These are phyloP conservation scores for Lagenaria siceraria DNA, from an alignment of 306 rosid genomes.

Conservation along the genomic window DNA sequence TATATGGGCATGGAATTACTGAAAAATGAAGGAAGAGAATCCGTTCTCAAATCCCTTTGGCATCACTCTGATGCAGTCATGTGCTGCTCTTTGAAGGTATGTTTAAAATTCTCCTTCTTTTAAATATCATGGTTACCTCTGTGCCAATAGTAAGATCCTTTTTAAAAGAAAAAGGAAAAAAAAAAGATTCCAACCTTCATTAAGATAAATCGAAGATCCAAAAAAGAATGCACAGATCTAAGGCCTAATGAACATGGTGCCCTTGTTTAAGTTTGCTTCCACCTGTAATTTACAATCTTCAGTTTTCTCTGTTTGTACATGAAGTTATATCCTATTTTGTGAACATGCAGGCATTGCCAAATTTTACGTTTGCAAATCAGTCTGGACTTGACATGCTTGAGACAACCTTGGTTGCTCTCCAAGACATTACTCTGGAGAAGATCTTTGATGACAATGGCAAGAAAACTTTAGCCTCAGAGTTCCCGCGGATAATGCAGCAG, in stretches of 20 bases:
- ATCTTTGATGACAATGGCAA: slow-evolving; percentile 90
- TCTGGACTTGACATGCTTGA: slow-evolving; percentile 99
- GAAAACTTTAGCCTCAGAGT: slow-evolving; percentile 71
- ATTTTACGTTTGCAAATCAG: slow-evolving; percentile 87
- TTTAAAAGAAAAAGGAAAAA: background rate
- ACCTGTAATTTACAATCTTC: background rate
- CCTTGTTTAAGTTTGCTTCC: background rate
- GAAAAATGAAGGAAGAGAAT: slow-evolving; percentile 68
- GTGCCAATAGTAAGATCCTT: background rate
- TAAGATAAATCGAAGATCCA: background rate
- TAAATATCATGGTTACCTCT: background rate
- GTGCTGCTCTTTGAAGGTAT: slow-evolving; percentile 86
- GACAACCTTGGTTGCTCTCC: slow-evolving; percentile 89
- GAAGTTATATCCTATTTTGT: slow-evolving; percentile 9
- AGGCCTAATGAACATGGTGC: background rate
- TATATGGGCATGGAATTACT: slow-evolving; percentile 77
- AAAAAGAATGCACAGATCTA: background rate
- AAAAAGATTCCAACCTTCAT: background rate
- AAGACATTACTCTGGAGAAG: slow-evolving; percentile 82
- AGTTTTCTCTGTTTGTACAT: background rate
- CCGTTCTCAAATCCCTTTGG: slow-evolving; percentile 88
- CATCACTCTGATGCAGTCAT: slow-evolving; percentile 83
- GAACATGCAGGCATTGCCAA: slow-evolving; percentile 61
- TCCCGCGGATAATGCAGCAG: slow-evolving; percentile 99
- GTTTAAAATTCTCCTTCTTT: background rate